Base-by-base conservation (phyloP, 352 stramenopile genomes). In the Globisporangium cederbergense region DNA sequence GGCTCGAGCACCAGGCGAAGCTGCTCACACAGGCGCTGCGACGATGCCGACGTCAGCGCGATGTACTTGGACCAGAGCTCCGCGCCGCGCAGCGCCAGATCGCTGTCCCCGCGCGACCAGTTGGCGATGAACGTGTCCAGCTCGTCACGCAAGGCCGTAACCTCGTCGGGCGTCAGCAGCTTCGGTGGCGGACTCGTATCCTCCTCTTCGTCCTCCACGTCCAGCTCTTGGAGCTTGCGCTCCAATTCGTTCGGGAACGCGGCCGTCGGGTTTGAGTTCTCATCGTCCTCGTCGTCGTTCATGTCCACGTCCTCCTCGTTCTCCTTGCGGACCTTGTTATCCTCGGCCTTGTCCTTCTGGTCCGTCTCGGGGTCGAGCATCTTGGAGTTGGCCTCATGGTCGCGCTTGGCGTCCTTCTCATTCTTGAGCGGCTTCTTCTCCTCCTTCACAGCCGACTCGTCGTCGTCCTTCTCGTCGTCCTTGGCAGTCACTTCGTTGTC, bases 1-100 rank as follows among this genome's bases (percentile, higher is more conserved):
- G 98, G 98, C 72, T 99, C 97, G 67, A 99, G 90, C 5, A 99
- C 93, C 51, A 99, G 81, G 2, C 98, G 86, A 14, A 99, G 86
- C 69, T 99, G 98, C 78, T 99, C 98, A 60, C 97, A 99, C 25
- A 99, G 77, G 6, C 97, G 85, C 65, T 98, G 83, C 2, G 97
- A 97, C 20, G 98, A 74, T 36, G 86, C 88, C 47, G 90, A 81
- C 18, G 97, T 99, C 46, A 98, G 78, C 11, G 89, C 82, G 46
- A 95, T 91, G 72, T 99, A 97, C 65, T 92, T 90, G 43, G 86
- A 81, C 96, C 96, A 99, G 22, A 97, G 74, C 58, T 93, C 84
- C 6, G 85, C 73, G 5, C 88, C 86, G 11, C 76, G 74, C 32
- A 74, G 58, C 8, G 76, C 70, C 46, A 86, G 60, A 7, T 73